Base-by-base conservation (phyloP, 768 basidiomycete genomes). In the Suillus ampliporus region DNA sequence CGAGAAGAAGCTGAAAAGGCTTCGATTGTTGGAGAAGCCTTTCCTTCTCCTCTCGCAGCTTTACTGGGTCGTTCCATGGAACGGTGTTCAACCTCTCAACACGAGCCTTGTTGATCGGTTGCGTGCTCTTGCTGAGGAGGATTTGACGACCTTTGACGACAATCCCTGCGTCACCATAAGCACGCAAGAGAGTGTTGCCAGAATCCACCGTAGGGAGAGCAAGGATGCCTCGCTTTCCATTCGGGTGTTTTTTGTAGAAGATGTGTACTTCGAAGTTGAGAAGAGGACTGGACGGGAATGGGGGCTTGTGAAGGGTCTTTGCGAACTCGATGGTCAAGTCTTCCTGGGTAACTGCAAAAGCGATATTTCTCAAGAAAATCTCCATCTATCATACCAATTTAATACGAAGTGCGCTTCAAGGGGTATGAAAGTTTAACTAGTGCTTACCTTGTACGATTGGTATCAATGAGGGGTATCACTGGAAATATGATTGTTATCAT, bases 261-360 rank as follows among this genome's bases (percentile, higher is more conserved):
- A 80, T 61, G 8, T 23, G n/a, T 5, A 78, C 57, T 8, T 76
- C 75, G 41, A 79, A 79, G 35, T 79, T 80, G n/a, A 77, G 52
- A 2, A 37, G 50, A 5, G 69, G 66, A 2, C 68, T 28, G 4
- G 61, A 61, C 7, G 72, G 65, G 61, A 79, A 79, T 0, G 78
- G 78, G 0, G 74, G 66, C 10, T 70, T 76, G 62, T 79, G 78
- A 17, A 79, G 53, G 34, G 67, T 69, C 61, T 70, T 69, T 1
- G 76, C 78, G 6, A 79, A 71, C 21, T 69, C 73, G 11, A 74
- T 28, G 46, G 73, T 73, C 41, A 79, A 52, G 21, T 79, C 78
- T 28, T 77, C 72, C 21, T 65, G 68, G 1, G 43, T 64, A 1
- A 72, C 77, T 44, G 76, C 68, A 13, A 65, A 56, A 5, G 72